Conservation (phyloP, 257 asterid genomes). For the Cinchona pubescens region DNA sequence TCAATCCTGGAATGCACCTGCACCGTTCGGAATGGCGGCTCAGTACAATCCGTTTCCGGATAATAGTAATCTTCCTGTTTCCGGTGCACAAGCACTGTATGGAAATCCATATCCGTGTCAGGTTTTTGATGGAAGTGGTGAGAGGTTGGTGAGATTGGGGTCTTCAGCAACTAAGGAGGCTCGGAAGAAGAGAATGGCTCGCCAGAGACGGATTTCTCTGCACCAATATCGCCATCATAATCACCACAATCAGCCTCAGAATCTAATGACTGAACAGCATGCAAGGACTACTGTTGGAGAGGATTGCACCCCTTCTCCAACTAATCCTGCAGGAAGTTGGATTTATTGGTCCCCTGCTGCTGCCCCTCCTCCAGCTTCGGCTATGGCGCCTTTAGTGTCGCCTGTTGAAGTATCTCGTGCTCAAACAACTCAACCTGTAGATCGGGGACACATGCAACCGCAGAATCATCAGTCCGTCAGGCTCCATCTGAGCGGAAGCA, state of each 20-base stretch:
- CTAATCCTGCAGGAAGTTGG: slow-evolving; percentile 41
- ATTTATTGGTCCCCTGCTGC: slow-evolving; percentile 45
- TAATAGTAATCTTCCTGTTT: neutral
- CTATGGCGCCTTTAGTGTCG: slow-evolving; percentile 14
- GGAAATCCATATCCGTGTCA: slow-evolving; percentile 44
- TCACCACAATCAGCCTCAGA: slow-evolving; percentile 13
- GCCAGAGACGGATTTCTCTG: slow-evolving; percentile 50
- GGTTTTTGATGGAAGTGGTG: slow-evolving; percentile 44
- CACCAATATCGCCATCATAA: slow-evolving; percentile 48
- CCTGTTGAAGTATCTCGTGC: slow-evolving; percentile 30
- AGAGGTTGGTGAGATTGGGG: slow-evolving; percentile 47
- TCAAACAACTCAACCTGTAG: neutral
- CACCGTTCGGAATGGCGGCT: slow-evolving; percentile 33
- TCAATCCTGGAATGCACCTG: slow-evolving; percentile 41
- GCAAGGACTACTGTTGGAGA: slow-evolving; percentile 17
- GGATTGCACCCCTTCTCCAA: slow-evolving; percentile 21
- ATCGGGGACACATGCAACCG: slow-evolving; percentile 32
- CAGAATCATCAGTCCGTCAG: slow-evolving; percentile 8
- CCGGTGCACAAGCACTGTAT: slow-evolving; percentile 27
- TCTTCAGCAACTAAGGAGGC: slow-evolving; percentile 84
- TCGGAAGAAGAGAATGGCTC: slow-evolving; percentile 89
- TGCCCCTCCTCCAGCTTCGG: slow-evolving; percentile 10
- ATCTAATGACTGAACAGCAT: slow-evolving; percentile 14
- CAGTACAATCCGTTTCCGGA: slow-evolving; percentile 43
- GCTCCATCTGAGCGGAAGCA: neutral